Evolutionary conservation across 345 rosid genomes (phyloP).

Genomic region (Boechera stricta): DNA sequence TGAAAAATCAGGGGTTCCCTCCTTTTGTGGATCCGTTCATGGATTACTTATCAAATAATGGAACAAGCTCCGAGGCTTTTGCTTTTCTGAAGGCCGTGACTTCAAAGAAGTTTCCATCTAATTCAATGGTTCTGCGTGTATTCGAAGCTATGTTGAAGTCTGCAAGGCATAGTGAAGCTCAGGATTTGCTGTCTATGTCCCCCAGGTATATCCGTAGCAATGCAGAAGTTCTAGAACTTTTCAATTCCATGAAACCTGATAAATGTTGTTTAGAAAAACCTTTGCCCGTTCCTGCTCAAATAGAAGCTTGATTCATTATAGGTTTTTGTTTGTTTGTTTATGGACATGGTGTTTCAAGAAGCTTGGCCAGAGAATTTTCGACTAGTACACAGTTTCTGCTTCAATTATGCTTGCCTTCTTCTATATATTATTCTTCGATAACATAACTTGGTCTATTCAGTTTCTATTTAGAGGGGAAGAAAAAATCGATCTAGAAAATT

Average conservation of each 20-base stretch:
- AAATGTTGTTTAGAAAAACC: conserved; percentile 37
- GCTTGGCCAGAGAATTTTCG: not conserved
- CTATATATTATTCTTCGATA: not conserved
- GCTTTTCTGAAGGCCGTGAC: conserved; percentile 67
- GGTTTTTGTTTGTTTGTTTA: not conserved
- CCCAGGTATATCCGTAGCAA: conserved; percentile 68
- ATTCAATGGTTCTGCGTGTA: conserved; percentile 59
- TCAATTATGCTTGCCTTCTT: not conserved
- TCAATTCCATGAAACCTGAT: conserved; percentile 53
- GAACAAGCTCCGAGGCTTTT: conserved; percentile 68
- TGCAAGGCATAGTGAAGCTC: conserved; percentile 69
- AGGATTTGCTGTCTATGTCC: conserved; percentile 69
- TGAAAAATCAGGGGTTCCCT: conserved; percentile 78
- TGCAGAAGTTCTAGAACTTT: conserved; percentile 81
- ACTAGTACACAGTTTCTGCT: not conserved
- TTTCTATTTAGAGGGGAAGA: too few relatives aligned
- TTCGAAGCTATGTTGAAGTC: conserved; percentile 74
- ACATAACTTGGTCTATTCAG: too few relatives aligned
- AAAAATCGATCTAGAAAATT: too few relatives aligned
- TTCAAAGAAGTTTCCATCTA: conserved; percentile 76
- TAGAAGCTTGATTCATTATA: conserved; percentile 38
- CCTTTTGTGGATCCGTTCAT: conserved; percentile 74
- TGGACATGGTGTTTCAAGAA: conserved; percentile 9
- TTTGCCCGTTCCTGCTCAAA: conserved; percentile 52
- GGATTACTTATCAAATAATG: conserved; percentile 64